phyloP scores from a whole-genome alignment of 305 asterid species.

The Fraxinus albicans region DNA sequence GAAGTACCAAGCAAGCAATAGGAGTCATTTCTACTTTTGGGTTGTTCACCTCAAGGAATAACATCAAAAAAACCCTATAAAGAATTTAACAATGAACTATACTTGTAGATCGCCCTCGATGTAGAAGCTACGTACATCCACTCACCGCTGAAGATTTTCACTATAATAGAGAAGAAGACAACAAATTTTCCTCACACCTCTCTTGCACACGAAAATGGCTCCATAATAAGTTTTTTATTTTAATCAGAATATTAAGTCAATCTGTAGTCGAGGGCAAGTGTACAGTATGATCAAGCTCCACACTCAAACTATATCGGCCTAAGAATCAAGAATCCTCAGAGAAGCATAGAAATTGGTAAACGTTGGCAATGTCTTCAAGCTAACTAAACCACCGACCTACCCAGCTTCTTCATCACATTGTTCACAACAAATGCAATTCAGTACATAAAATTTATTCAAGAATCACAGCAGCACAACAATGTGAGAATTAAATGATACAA shows the following conservation, averaged over 20 bases:
- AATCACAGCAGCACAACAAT: slow-evolving; percentile 12
- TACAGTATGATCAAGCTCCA: background rate
- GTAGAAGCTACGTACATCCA: background rate
- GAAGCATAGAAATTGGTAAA: slow-evolving; percentile 24
- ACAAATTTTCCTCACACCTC: background rate
- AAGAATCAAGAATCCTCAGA: slow-evolving; percentile 20
- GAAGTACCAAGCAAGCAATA: slow-evolving; percentile 34
- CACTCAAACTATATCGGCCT: slow-evolving; percentile 24
- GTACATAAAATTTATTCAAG: slow-evolving; percentile 2
- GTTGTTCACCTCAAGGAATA: background rate
- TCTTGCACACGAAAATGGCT: background rate
- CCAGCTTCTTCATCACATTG: slow-evolving; percentile 18
- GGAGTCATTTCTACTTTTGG: background rate
- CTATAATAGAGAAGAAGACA: background rate
- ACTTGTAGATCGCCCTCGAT: slow-evolving; percentile 11
- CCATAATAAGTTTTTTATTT: background rate
- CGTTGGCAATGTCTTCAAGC: slow-evolving; percentile 17
- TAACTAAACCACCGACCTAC: slow-evolving; percentile 8
- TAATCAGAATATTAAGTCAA: background rate
- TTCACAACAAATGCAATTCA: slow-evolving; percentile 23
- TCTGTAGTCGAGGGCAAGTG: background rate
- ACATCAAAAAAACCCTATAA: slow-evolving; percentile 21
- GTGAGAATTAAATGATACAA: slow-evolving; percentile 23
- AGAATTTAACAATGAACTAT: slow-evolving; percentile 25
- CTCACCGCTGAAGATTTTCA: background rate